Percentiles rank a stretch among this genome's conserved stretches.
Conservation (phyloP, 2,329 filamentous ascomycete species). For the Aschersonia sp. region DNA sequence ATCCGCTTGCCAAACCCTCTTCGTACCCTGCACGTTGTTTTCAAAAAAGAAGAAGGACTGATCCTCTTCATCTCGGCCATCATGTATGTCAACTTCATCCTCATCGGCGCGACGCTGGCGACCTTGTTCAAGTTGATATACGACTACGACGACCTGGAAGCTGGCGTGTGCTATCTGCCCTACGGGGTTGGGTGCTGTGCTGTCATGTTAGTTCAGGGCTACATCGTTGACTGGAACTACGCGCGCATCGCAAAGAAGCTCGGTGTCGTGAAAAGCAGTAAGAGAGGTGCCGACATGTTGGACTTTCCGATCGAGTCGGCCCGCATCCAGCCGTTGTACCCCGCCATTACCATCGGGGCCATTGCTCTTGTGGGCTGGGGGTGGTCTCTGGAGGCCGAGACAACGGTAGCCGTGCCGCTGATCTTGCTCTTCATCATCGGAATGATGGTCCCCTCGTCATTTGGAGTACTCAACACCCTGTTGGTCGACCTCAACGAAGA, state of each 20-base stretch:
- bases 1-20: conserved; percentile 42
- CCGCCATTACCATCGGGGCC: conserved; percentile 38
- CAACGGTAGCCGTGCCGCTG: conserved; percentile 37
- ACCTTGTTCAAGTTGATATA: conserved; percentile 38
- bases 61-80: conserved; percentile 37
- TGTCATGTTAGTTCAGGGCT: conserved; percentile 39
- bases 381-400: conserved; percentile 38
- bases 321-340: conserved; percentile 38
- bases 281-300: conserved; percentile 35
- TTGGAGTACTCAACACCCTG: conserved; percentile 48
- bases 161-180: conserved; percentile 40
- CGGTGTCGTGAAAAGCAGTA: conserved; percentile 45
- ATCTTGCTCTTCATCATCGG: conserved; percentile 43
- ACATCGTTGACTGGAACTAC: conserved; percentile 54
- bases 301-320: conserved; percentile 41
- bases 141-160: conserved; percentile 31
- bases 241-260: conserved; percentile 47
- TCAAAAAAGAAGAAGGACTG: conserved; percentile 42
- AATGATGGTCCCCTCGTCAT: conserved; percentile 43
- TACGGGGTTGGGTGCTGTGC: conserved; percentile 35
- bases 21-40: conserved; percentile 35
- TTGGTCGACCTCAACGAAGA: conserved; percentile 49
- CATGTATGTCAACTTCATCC: conserved; percentile 42
- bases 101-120: conserved; percentile 36
- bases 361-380: conserved; percentile 39